Conservation (phyloP, 2,329 filamentous ascomycete species). For the Lachnum nothofagi region DNA sequence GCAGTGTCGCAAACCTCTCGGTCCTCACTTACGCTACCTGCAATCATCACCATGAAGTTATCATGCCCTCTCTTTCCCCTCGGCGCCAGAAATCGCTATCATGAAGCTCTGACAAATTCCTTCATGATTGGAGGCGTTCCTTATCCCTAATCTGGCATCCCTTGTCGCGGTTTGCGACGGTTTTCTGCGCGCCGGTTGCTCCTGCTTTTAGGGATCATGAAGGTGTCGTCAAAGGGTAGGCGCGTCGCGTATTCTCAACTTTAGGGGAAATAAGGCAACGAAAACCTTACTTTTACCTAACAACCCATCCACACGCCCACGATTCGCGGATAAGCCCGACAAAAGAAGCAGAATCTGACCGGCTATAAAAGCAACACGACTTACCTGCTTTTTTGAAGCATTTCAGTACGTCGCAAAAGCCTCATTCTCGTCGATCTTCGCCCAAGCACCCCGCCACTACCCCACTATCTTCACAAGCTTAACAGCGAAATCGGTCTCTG, state of each 20-base stretch:
- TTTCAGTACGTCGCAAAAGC: neutral
- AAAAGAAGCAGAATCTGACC: neutral
- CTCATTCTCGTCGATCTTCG: neutral
- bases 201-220: conserved; percentile 21
- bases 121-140: conserved; percentile 14
- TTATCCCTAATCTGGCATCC: conserved; percentile 15
- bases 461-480: neutral
- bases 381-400: neutral
- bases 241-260: conserved; percentile 23
- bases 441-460: neutral
- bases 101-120: conserved; percentile 18
- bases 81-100: conserved; percentile 6
- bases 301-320: conserved; percentile 4
- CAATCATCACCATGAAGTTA: neutral
- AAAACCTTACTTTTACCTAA: conserved; percentile 17
- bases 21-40: no score
- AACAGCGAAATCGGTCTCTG: neutral
- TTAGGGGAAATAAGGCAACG: conserved; percentile 18
- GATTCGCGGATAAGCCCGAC: neutral
- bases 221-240: conserved; percentile 5
- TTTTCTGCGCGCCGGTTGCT: conserved; percentile 6
- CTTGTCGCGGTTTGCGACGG: conserved; percentile 14
- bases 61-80: conserved; percentile 1
- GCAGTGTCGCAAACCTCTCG: neutral
- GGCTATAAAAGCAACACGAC: neutral